Evolutionary conservation across 169 alveolate species (phyloP), one percentile per base, ranked within the genome.

Genomic region (Plasmodium falciparum): DNA sequence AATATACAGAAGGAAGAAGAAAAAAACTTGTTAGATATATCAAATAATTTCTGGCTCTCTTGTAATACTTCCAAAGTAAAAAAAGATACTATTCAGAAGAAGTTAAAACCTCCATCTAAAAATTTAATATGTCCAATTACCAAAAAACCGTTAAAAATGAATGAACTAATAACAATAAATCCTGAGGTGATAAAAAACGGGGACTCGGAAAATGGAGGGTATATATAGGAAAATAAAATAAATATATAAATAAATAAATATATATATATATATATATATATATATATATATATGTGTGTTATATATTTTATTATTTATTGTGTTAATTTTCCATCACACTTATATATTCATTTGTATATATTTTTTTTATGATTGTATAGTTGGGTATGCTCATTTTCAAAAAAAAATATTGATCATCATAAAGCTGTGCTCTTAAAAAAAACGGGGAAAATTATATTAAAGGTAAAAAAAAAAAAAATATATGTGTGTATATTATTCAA

Each of bases 331-430:
- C 5, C 5, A 29, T 29, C 39, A 29, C 61, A n/a, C 0, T 52
- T 52, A 52, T 52, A 13, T n/a, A n/a, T 52, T 52, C 61, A 52
- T 52, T 11, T 52, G 13, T n/a, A 59, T 20, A 13, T 59, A n/a
- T 5, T 1, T 54, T 12, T 61, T 22, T 61, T 61, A 5, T 22
- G n/a, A 2, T 3, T 20, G 17, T 5, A 12, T 22, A 72, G 91
- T 5, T 95, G 97, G 96, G 47, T 92, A 15, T 92, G 96, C 56
- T 95, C 97, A 8, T 89, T 92, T 39, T 92, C 96, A 5, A 92
- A 93, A 59, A 86, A 90, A 59, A 95, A 95, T 4, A 92, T 95
- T 58, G 89, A 86, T 45, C 95, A 95, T 59, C 88, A 95, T 75
- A 70, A 50, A 63, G 95, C 93, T 8, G 49, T 75, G 22, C 92